phyloP scores from a whole-genome alignment of 139 green algal species.

The Cymbomonas tetramitiformis region DNA sequence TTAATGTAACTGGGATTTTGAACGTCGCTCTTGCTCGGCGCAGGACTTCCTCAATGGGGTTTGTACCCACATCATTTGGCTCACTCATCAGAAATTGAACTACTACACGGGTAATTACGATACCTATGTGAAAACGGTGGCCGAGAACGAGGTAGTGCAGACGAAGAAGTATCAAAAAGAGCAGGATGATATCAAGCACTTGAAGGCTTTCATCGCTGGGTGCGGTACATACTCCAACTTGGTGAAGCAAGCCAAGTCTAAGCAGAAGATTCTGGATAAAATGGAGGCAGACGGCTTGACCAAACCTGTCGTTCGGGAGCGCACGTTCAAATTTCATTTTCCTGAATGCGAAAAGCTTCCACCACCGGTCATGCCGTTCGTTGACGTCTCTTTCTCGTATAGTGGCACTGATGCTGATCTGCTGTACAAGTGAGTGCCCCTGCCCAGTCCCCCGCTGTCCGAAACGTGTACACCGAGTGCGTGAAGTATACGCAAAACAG shows the following conservation, averaged over 20 bases:
- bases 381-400: slow-evolving; percentile 31
- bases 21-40: too few species aligned
- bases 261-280: slow-evolving; percentile 91
- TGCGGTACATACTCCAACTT: slow-evolving; percentile 26
- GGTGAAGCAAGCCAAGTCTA: slow-evolving; percentile 64
- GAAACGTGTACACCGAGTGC: too few species aligned
- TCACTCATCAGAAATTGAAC: slow-evolving; percentile 77
- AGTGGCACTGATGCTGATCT: slow-evolving; percentile 23
- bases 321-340: slow-evolving; percentile 66
- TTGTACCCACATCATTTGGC: slow-evolving; percentile 90
- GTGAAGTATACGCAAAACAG: too few species aligned
- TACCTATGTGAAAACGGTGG: slow-evolving; percentile 62
- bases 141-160: slow-evolving; percentile 83
- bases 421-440: slow-evolving; percentile 59
- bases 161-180: slow-evolving; percentile 84
- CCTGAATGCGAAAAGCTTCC: slow-evolving; percentile 78
- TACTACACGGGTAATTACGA: slow-evolving; percentile 73
- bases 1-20: too few species aligned
- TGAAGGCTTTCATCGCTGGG: slow-evolving; percentile 46
- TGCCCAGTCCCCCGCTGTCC: too few species aligned
- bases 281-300: slow-evolving; percentile 78
- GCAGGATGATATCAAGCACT: slow-evolving; percentile 57
- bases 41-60: slow-evolving; percentile 95
- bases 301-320: slow-evolving; percentile 54
- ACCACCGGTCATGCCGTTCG: slow-evolving; percentile 63